These are phyloP conservation scores for Chaetomium sp. DNA, from an alignment of 2,329 filamentous ascomycete species.

Conservation along the genomic window DNA sequence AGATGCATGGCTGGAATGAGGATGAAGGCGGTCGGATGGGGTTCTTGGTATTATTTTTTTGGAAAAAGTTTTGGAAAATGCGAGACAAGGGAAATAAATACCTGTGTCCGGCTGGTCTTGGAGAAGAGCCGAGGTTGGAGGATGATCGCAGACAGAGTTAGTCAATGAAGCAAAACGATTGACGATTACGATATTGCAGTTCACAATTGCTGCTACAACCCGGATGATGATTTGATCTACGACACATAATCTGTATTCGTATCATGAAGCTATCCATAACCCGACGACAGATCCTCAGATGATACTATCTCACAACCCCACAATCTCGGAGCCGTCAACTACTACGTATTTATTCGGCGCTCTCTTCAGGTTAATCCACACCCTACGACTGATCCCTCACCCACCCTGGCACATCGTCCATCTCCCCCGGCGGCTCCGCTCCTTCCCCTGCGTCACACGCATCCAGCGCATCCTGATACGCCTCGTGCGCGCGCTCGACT, in stretches of 20 bases:
- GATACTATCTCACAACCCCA: too few species aligned
- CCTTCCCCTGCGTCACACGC: slow-evolving; percentile 47
- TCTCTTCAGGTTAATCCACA: neutral
- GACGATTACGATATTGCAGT: too few species aligned
- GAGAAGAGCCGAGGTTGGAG: neutral
- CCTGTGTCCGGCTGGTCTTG: neutral
- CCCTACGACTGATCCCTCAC: slow-evolving; percentile 21
- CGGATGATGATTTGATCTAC: too few species aligned
- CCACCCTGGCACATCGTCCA: slow-evolving; percentile 29
- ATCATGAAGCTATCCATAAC: too few species aligned
- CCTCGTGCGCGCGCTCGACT: slow-evolving; percentile 51
- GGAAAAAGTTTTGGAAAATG: neutral
- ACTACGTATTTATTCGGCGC: neutral
- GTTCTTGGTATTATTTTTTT: neutral
- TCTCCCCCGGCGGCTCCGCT: slow-evolving; percentile 22
- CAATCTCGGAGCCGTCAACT: too few species aligned
- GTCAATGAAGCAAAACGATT: too few species aligned
- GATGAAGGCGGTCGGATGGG: slow-evolving; percentile 2
- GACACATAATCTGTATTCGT: too few species aligned
- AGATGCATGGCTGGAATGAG: slow-evolving; percentile 7
- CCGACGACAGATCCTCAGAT: too few species aligned
- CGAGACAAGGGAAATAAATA: neutral
- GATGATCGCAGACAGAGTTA: neutral
- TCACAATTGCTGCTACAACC: too few species aligned
- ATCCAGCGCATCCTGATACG: slow-evolving; percentile 60